phyloP scores from a whole-genome alignment of 2,329 filamentous ascomycete species.

The Aureobasidium sp. region DNA sequence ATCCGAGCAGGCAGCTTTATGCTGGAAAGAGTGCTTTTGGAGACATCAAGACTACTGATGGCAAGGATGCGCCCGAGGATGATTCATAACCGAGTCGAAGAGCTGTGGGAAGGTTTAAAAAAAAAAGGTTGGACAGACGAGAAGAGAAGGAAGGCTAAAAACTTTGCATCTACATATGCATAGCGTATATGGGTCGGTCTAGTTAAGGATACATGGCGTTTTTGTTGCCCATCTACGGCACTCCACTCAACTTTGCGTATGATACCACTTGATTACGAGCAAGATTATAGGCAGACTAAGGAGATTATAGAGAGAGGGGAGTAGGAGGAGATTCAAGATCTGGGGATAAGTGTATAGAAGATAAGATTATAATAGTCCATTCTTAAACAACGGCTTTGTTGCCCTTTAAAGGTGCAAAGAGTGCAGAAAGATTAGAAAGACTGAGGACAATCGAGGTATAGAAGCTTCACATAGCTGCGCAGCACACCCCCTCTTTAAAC shows the following conservation, averaged over 20 bases:
- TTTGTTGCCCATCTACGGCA: not conserved
- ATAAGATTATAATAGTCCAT: too few relatives aligned
- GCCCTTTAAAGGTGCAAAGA: too few relatives aligned
- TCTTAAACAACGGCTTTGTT: too few relatives aligned
- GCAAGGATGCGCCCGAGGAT: constrained; percentile 24
- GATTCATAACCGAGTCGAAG: constrained; percentile 18
- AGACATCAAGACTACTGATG: constrained; percentile 22
- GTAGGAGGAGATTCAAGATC: too few relatives aligned
- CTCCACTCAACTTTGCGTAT: not conserved
- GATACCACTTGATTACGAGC: not conserved
- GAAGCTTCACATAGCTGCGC: too few relatives aligned
- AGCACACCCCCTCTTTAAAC: too few relatives aligned
- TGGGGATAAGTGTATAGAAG: too few relatives aligned
- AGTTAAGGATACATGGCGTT: not conserved
- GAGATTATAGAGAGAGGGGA: too few relatives aligned
- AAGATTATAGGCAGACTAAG: too few relatives aligned
- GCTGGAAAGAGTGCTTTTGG: constrained; percentile 49
- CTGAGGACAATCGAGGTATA: too few relatives aligned
- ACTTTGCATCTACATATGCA: not conserved
- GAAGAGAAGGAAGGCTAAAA: not conserved
- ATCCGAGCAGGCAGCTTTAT: constrained; percentile 61
- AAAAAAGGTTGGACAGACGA: not conserved
- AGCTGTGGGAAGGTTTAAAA: not conserved
- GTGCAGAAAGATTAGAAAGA: too few relatives aligned
- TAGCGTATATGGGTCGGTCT: not conserved